phyloP scores from a whole-genome alignment of 306 rosid species.

The Mucuna pruriens region DNA sequence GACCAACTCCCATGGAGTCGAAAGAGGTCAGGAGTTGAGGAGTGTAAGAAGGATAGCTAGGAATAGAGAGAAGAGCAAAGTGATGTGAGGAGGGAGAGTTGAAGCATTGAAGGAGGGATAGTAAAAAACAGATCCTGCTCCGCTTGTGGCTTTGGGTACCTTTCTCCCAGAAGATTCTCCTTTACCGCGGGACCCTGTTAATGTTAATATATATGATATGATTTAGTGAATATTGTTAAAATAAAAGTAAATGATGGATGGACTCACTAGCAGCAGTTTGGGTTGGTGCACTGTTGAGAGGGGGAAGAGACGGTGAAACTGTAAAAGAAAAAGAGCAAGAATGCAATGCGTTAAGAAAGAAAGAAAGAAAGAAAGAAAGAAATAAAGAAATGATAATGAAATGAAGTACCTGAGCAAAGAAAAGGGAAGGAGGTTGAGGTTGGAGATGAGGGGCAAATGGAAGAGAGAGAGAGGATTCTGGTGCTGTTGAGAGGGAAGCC shows the following conservation, averaged over 20 bases:
- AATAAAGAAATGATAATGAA: not conserved
- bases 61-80: too few relatives aligned
- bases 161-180: too few relatives aligned
- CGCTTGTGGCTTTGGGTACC: too few relatives aligned
- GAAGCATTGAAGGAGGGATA: too few relatives aligned
- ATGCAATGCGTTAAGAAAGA: not conserved
- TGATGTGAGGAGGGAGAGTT: too few relatives aligned
- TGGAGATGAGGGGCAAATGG: conserved; percentile 51
- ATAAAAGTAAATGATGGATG: not conserved
- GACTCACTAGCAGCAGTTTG: conserved; percentile 35
- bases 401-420: conserved; percentile 58
- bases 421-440: conserved; percentile 28
- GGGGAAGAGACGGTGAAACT: conserved; percentile 60
- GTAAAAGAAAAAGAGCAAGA: not conserved
- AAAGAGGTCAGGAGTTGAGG: too few relatives aligned
- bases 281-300: conserved; percentile 40
- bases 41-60: too few relatives aligned
- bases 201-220: too few relatives aligned
- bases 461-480: conserved; percentile 64
- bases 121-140: too few relatives aligned
- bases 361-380: not conserved
- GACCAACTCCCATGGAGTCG: too few relatives aligned
- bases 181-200: too few relatives aligned
- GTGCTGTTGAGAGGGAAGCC: conserved; percentile 71
- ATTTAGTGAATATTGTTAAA: too few relatives aligned